Evolutionary conservation across 2,329 filamentous ascomycete genomes (phyloP), one percentile per base, ranked within the genome.

Genomic region (Onygenales sp.): DNA sequence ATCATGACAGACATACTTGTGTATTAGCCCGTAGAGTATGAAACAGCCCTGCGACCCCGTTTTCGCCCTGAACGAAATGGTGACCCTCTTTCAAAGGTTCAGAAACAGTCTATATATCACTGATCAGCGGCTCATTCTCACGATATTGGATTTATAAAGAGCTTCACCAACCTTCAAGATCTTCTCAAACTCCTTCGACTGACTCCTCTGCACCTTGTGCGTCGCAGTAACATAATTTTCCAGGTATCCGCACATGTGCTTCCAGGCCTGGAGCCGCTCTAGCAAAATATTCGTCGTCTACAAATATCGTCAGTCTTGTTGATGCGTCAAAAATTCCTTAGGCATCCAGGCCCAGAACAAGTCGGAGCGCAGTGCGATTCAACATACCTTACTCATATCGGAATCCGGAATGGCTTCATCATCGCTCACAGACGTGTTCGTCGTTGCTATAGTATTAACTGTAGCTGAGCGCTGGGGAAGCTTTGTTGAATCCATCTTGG

Each of bases 111-210:
- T 89, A 55, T 27, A 27, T 27, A 27, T 27, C 4, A 27, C 21
- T 27, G 21, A 27, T 27, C 21, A 27, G 21, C 21, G 21, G 21
- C 21, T 27, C 21, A 27, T 27, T 27, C 21, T 27, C 21, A 27
- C 21, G 21, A 3, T 27, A 4, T 27, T 27, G 21, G 21, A 27
- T 27, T 27, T 27, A 27, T 27, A 27, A 27, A 27, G 3, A 27
- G 21, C 21, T n/a, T 17, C 8, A 58, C 66, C 31, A 52, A 84
- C 85, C 84, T 97, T 98, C 64, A 97, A 74, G 8, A 93, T 85
- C 72, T 88, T 92, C 75, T 97, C 91, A 65, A 95, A 95, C 70
- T 97, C 92, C 75, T 95, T 97, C 52, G 88, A 84, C 62, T 95
- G 86, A 9, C 82, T 79, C 66, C 84, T 86, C 66, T 96, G 86